Percentiles rank a stretch among this genome's conserved stretches.
These are phyloP conservation scores for Phytophthora constricta DNA, from an alignment of 352 stramenopile genomes.

Conservation along the genomic window DNA sequence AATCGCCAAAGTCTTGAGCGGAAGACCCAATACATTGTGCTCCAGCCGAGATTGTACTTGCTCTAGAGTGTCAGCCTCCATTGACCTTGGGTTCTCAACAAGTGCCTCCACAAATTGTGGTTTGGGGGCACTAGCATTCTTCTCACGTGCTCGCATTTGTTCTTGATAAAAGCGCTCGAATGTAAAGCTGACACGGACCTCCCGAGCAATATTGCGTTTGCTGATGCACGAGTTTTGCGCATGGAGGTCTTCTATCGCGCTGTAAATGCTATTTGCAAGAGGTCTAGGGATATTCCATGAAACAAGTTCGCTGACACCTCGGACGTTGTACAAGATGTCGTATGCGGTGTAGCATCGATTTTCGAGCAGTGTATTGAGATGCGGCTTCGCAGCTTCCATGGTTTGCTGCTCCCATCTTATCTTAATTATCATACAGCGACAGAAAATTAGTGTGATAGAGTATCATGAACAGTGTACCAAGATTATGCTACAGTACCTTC, in stretches of 20 bases:
- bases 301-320: constrained; percentile 55
- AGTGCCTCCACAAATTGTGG: background rate
- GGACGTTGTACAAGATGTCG: constrained; percentile 63
- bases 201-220: constrained; percentile 47
- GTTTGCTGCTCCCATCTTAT: constrained; percentile 64
- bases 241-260: constrained; percentile 60
- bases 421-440: constrained; percentile 17
- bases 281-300: constrained; percentile 58
- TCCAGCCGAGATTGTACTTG: constrained; percentile 43
- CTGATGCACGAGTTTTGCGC: constrained; percentile 46
- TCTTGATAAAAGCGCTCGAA: constrained; percentile 53
- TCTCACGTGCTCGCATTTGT: constrained; percentile 9
- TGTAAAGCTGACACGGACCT: constrained; percentile 45
- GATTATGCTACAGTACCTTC: constrained; percentile 54
- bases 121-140: background rate
- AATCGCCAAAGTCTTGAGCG: constrained; percentile 30
- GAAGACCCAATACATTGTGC: constrained; percentile 52
- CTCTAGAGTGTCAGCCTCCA: background rate
- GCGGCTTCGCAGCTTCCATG: constrained; percentile 47
- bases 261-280: constrained; percentile 59
- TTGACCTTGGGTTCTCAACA: background rate
- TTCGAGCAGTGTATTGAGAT: constrained; percentile 42
- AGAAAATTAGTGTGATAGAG: background rate
- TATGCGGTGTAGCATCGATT: constrained; percentile 60
- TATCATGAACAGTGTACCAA: no score